A percentile compares a stretch with the other conserved stretches of the same genome.
Evolutionary conservation across 768 basidiomycete genomes (phyloP).

Genomic region (Boletus sp.): DNA sequence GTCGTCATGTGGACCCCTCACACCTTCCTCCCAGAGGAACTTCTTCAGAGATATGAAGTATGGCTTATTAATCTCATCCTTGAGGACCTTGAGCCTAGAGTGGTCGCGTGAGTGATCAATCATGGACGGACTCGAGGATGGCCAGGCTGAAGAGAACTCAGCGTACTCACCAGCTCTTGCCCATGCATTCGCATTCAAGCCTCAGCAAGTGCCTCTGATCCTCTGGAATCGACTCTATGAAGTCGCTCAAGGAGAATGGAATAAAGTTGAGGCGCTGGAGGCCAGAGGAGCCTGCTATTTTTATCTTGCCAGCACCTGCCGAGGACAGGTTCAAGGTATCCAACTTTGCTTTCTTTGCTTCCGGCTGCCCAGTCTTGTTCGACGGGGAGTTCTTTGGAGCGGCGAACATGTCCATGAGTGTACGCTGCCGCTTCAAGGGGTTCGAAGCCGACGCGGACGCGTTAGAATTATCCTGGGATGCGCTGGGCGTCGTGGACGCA

Average conservation of each 20-base stretch:
- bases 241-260: slow-evolving; percentile 61
- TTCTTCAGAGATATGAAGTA: slow-evolving; percentile 73
- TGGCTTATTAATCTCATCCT: slow-evolving; percentile 70
- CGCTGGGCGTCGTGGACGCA: slow-evolving; percentile 13
- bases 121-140: background rate
- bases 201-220: slow-evolving; percentile 55
- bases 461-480: slow-evolving; percentile 23
- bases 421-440: slow-evolving; percentile 53
- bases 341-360: slow-evolving; percentile 49
- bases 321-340: slow-evolving; percentile 24
- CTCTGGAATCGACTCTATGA: slow-evolving; percentile 49
- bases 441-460: slow-evolving; percentile 21
- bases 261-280: slow-evolving; percentile 54
- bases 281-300: slow-evolving; percentile 11
- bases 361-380: slow-evolving; percentile 23
- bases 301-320: slow-evolving; percentile 10
- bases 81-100: slow-evolving; percentile 67
- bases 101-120: slow-evolving; percentile 4
- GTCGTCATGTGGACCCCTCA: slow-evolving; percentile 48
- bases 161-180: slow-evolving; percentile 57
- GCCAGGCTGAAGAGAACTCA: background rate
- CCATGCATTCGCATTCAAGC: slow-evolving; percentile 72
- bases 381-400: slow-evolving; percentile 30
- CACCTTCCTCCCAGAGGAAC: slow-evolving; percentile 66
- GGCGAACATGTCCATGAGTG: slow-evolving; percentile 62